These are phyloP conservation scores for Fusarium sterilihyphosum DNA, from an alignment of 2,329 filamentous ascomycete genomes.

Conservation along the genomic window DNA sequence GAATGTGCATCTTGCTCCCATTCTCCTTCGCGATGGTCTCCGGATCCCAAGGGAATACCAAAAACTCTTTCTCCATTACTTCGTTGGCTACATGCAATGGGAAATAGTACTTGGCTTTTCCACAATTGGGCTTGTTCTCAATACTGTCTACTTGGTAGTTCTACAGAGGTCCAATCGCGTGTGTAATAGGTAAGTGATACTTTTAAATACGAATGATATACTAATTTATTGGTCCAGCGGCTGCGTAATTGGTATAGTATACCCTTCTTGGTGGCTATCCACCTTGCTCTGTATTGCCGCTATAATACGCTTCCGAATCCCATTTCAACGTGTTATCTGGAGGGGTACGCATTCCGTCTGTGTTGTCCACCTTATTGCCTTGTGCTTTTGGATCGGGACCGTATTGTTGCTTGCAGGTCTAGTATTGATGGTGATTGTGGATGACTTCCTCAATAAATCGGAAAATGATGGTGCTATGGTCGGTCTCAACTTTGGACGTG, in stretches of 20 bases:
- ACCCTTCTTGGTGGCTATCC: neutral
- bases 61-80: neutral
- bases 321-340: neutral
- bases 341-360: neutral
- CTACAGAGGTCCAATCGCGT: neutral
- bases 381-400: neutral
- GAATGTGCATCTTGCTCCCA: neutral
- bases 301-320: neutral
- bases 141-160: neutral
- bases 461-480: neutral
- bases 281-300: neutral
- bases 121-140: neutral
- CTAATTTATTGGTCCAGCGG: rapidly evolving
- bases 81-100: neutral
- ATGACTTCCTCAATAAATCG: neutral
- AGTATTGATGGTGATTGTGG: neutral
- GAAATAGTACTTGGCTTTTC: neutral
- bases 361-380: neutral
- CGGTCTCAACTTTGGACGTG: neutral
- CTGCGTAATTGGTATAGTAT: neutral
- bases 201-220: rapidly evolving
- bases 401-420: neutral
- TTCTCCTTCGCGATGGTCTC: neutral
- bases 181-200: rapidly evolving
- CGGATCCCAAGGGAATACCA: neutral